These are phyloP conservation scores for Tylopilus vinaceipallidus DNA, from an alignment of 768 basidiomycete species.

Conservation along the genomic window DNA sequence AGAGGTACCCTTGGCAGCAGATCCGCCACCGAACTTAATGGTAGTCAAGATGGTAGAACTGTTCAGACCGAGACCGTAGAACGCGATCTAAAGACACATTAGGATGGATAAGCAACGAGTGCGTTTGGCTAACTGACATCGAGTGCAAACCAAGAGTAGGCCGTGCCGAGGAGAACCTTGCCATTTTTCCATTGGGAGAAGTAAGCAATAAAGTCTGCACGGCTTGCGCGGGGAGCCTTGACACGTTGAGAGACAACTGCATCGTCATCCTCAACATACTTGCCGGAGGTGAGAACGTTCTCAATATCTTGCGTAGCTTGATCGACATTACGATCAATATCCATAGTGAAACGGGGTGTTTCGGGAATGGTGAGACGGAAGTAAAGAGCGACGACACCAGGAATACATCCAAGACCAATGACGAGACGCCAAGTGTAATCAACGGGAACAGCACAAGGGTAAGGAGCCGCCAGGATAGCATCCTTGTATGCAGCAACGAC, in stretches of 20 bases:
- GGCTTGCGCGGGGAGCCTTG: constrained; percentile 65
- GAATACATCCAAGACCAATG: constrained; percentile 85
- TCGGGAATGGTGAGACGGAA: constrained; percentile 93
- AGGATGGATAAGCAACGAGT: not conserved
- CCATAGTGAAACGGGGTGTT: constrained; percentile 90
- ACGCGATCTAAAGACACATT: constrained; percentile 59
- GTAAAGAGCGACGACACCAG: constrained; percentile 78
- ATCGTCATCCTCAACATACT: constrained; percentile 50
- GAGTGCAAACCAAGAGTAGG: constrained; percentile 89
- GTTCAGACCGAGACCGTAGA: constrained; percentile 88
- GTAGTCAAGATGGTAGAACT: constrained; percentile 70
- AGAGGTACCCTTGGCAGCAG: constrained; percentile 25
- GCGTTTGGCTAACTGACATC: constrained; percentile 54
- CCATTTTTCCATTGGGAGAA: constrained; percentile 75
- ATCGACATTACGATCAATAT: constrained; percentile 78
- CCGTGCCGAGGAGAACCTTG: constrained; percentile 74
- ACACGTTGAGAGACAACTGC: constrained; percentile 48
- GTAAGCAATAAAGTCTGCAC: constrained; percentile 63
- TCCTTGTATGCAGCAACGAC: constrained; percentile 67
- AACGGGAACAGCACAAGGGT: constrained; percentile 44
- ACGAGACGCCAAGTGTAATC: constrained; percentile 85
- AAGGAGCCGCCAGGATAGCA: constrained; percentile 44
- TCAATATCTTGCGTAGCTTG: constrained; percentile 76
- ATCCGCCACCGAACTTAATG: constrained; percentile 60
- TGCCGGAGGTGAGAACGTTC: constrained; percentile 54